Evolutionary conservation across 331 rosid genomes (phyloP).

Genomic region (Ulmus americana): DNA sequence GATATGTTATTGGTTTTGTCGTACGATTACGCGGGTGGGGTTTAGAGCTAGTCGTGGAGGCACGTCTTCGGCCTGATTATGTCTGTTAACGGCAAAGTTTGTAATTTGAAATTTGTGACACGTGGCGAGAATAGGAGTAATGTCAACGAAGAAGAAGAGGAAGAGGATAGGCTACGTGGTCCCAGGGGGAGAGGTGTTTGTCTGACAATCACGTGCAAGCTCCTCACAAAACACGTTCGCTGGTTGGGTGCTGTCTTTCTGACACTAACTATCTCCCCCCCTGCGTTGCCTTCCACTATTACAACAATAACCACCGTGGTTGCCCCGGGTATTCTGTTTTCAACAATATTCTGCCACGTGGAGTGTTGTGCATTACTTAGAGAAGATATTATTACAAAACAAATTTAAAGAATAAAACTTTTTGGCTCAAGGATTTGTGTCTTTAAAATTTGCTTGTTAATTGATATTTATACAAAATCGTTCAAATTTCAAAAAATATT

Average conservation of each 20-base stretch:
- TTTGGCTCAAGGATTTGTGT: too few species aligned
- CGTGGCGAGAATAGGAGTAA: constrained; percentile 5
- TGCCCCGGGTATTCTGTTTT: not conserved
- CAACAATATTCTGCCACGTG: not conserved
- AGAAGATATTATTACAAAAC: too few species aligned
- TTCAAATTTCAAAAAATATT: too few species aligned
- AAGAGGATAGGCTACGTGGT: not conserved
- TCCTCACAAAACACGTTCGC: constrained; percentile 53
- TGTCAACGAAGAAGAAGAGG: not conserved
- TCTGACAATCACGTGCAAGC: constrained; percentile 37
- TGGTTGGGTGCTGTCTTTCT: constrained; percentile 18
- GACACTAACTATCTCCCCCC: constrained; percentile 14
- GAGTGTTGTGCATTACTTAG: not conserved
- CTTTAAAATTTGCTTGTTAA: too few species aligned
- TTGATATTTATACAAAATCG: too few species aligned
- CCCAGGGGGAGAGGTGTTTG: constrained; percentile 7
- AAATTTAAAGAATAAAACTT: too few species aligned
- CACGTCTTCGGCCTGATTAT: constrained; percentile 20
- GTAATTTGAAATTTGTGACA: not conserved
- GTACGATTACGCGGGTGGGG: constrained; percentile 9
- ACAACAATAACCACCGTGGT: not conserved
- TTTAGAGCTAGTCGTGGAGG: constrained; percentile 35
- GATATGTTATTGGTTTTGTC: not conserved
- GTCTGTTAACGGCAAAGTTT: not conserved
- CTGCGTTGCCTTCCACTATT: not conserved